A percentile compares a stretch with the other conserved stretches of the same genome.
These are phyloP conservation scores for Coemansia reversa DNA, from an alignment of 192 early-diverging fungal genomes.

Conservation along the genomic window DNA sequence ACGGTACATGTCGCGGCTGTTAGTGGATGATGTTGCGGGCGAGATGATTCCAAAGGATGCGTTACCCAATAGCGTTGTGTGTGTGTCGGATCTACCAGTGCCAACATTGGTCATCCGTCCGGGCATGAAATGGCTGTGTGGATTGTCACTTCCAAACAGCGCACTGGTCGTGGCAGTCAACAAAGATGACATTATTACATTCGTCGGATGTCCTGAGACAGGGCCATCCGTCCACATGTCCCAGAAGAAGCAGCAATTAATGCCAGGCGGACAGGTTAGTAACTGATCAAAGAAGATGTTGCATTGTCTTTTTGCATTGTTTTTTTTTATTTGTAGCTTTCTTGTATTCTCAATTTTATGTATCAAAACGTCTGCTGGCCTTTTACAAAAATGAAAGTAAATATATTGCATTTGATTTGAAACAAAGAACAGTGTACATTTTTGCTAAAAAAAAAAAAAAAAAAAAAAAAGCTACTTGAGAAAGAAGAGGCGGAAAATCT, in stretches of 20 bases:
- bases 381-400: too few relatives aligned
- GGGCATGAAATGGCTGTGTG: constrained; percentile 42
- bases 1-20: constrained; percentile 32
- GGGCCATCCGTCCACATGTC: constrained; percentile 1
- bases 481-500: too few relatives aligned
- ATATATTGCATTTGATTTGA: too few relatives aligned
- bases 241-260: neutral
- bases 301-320: too few relatives aligned
- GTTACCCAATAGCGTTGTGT: constrained; percentile 9
- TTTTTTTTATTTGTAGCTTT: neutral
- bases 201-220: constrained; percentile 27
- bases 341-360: neutral
- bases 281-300: too few relatives aligned
- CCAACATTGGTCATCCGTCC: constrained; percentile 42
- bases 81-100: constrained; percentile 38
- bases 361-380: too few relatives aligned
- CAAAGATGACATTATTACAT: constrained; percentile 27
- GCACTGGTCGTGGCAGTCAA: constrained; percentile 41
- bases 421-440: too few relatives aligned
- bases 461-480: too few relatives aligned
- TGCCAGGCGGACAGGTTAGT: neutral
- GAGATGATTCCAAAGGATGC: constrained; percentile 23
- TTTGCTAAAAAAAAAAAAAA: too few relatives aligned
- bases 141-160: constrained; percentile 33
- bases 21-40: constrained; percentile 48